phyloP scores from a whole-genome alignment of 768 basidiomycete genomes.

The Cystoderma amianthinum region DNA sequence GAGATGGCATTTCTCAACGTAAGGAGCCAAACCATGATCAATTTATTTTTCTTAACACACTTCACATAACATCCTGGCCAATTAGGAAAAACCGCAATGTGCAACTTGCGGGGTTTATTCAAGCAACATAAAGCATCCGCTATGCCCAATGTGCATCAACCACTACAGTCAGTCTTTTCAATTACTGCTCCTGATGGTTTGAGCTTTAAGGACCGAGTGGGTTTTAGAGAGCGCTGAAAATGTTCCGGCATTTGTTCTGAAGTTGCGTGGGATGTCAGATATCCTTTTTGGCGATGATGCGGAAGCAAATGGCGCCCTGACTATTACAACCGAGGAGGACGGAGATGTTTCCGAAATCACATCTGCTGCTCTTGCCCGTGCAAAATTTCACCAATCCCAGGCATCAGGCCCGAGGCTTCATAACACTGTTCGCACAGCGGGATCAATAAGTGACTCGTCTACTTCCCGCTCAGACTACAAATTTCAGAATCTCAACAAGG shows the following conservation, averaged over 20 bases:
- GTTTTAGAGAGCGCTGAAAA: constrained; percentile 1
- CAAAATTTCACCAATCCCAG: background rate
- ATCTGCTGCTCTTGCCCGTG: background rate
- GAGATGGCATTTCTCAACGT: constrained; percentile 3
- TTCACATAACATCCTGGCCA: background rate
- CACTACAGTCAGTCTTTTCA: constrained; percentile 3
- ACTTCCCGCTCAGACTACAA: background rate
- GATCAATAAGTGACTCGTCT: background rate
- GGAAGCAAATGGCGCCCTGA: background rate
- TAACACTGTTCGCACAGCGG: background rate
- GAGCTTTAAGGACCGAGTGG: background rate
- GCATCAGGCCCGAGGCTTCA: background rate
- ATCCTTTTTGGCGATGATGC: background rate
- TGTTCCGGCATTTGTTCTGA: background rate
- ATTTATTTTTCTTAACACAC: background rate
- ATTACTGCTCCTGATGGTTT: background rate
- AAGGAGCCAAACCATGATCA: background rate
- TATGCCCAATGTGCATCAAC: constrained; percentile 5
- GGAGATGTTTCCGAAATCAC: background rate
- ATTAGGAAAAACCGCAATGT: constrained; percentile 8
- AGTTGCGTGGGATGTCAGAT: background rate
- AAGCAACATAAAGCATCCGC: background rate
- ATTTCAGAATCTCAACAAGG: constrained; percentile 1
- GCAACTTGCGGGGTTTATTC: constrained; percentile 4
- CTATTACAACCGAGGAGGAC: background rate